These are phyloP conservation scores for Barnettozyma pratensis DNA, from an alignment of 805 yeast genomes.

Conservation along the genomic window DNA sequence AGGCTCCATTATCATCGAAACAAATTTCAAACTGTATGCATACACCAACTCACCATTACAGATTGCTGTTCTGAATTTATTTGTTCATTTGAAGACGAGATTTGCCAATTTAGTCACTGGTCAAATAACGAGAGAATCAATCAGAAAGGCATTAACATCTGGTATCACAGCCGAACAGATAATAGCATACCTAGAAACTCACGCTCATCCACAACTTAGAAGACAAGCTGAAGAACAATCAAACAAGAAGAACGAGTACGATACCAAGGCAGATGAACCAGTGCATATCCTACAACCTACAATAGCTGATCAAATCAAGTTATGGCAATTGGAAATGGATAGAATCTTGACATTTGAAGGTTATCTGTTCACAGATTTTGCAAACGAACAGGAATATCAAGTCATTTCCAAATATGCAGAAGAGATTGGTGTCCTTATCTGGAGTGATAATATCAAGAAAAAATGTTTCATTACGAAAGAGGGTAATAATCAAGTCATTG, in stretches of 20 bases:
- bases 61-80: constrained; percentile 84
- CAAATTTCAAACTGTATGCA: constrained; percentile 89
- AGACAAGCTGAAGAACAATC: constrained; percentile 64
- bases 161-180: constrained; percentile 97
- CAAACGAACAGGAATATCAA: constrained; percentile 71
- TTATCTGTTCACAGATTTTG: constrained; percentile 80
- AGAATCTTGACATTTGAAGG: constrained; percentile 87
- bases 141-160: constrained; percentile 72
- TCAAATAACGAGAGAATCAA: constrained; percentile 86
- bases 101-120: constrained; percentile 93
- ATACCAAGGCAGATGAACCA: constrained; percentile 41
- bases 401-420: constrained; percentile 70
- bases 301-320: constrained; percentile 89
- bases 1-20: constrained; percentile 85
- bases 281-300: constrained; percentile 82
- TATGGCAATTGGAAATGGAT: constrained; percentile 96
- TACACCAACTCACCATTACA: constrained; percentile 93
- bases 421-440: constrained; percentile 87
- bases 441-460: constrained; percentile 69
- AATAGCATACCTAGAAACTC: constrained; percentile 79
- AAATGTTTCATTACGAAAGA: constrained; percentile 84
- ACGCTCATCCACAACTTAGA: constrained; percentile 91
- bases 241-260: constrained; percentile 61
- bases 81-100: constrained; percentile 79
- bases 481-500: constrained; percentile 87